A percentile compares a stretch with the other conserved stretches of the same genome.
phyloP scores from a whole-genome alignment of 179 eudicot genomes.

The Spergularia azorica region DNA sequence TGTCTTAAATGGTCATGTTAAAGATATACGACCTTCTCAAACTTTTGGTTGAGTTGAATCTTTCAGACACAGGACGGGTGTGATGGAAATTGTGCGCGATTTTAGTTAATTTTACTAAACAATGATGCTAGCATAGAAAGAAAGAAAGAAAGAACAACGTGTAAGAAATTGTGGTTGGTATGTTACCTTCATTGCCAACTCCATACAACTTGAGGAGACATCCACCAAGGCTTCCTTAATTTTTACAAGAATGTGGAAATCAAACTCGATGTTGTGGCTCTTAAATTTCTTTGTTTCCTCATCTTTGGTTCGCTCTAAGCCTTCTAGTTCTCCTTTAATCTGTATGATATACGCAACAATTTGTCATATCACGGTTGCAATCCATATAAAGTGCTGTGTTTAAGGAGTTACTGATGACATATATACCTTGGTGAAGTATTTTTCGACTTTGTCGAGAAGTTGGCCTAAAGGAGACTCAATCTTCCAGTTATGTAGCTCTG shows the following conservation, averaged over 20 bases:
- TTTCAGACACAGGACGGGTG: too few relatives aligned
- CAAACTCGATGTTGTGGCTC: conserved; percentile 82
- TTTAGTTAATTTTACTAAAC: too few relatives aligned
- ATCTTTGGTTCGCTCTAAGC: conserved; percentile 82
- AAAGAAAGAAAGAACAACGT: too few relatives aligned
- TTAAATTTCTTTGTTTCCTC: conserved; percentile 83
- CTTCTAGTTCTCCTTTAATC: conserved; percentile 83
- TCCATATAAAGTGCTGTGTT: not conserved
- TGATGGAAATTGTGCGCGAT: too few relatives aligned
- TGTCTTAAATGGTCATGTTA: too few relatives aligned
- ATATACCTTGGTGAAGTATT: conserved; percentile 84
- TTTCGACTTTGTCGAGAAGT: conserved; percentile 74
- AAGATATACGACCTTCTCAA: too few relatives aligned
- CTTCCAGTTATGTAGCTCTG: conserved; percentile 74
- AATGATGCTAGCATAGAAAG: too few relatives aligned
- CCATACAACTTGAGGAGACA: conserved; percentile 93
- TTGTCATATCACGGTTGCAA: too few relatives aligned
- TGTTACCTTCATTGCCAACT: conserved; percentile 79
- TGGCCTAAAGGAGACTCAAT: conserved; percentile 63
- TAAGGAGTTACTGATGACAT: not conserved
- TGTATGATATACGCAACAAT: conserved; percentile 24
- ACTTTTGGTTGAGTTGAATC: too few relatives aligned
- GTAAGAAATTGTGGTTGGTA: not conserved
- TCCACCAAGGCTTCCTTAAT: conserved; percentile 90
- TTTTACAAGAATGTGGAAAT: conserved; percentile 68